A percentile compares a stretch with the other conserved stretches of the same genome.
Evolutionary conservation across 2,329 filamentous ascomycete genomes (phyloP).

Genomic region (Colletotrichum somersetense): DNA sequence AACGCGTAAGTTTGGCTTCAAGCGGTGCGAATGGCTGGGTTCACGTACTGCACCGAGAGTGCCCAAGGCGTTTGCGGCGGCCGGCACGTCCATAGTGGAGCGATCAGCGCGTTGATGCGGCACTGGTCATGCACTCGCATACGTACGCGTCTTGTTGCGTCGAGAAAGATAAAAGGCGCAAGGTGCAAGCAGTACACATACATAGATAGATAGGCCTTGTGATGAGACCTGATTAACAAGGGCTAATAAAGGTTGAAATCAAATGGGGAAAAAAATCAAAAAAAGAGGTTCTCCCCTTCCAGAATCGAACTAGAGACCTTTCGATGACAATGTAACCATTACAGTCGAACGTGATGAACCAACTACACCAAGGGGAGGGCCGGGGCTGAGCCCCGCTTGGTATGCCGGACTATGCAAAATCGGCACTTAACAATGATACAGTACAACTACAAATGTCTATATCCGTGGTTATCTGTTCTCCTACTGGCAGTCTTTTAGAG

Average conservation of each 20-base stretch:
- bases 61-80: slow-evolving; percentile 69
- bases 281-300: slow-evolving; percentile 35
- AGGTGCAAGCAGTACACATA: neutral
- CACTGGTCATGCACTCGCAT: neutral
- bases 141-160: neutral
- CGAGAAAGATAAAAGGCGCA: neutral
- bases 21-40: neutral
- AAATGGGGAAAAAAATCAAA: slow-evolving; percentile 43
- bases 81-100: slow-evolving; percentile 63
- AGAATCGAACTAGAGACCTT: slow-evolving; percentile 43
- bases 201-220: neutral
- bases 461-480: too few species aligned
- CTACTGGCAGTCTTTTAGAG: too few species aligned
- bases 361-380: slow-evolving; percentile 41
- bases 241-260: accelerated
- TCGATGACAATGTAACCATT: slow-evolving; percentile 39
- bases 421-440: too few species aligned
- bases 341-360: slow-evolving; percentile 43
- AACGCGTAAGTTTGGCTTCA: slow-evolving; percentile 39
- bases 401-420: neutral
- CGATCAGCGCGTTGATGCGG: neutral
- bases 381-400: slow-evolving; percentile 34
- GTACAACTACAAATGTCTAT: neutral
- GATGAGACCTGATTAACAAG: neutral
- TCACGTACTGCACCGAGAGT: slow-evolving; percentile 67